Evolutionary conservation across 139 green algal species (phyloP).

Genomic region (Pleodorina starrii): DNA sequence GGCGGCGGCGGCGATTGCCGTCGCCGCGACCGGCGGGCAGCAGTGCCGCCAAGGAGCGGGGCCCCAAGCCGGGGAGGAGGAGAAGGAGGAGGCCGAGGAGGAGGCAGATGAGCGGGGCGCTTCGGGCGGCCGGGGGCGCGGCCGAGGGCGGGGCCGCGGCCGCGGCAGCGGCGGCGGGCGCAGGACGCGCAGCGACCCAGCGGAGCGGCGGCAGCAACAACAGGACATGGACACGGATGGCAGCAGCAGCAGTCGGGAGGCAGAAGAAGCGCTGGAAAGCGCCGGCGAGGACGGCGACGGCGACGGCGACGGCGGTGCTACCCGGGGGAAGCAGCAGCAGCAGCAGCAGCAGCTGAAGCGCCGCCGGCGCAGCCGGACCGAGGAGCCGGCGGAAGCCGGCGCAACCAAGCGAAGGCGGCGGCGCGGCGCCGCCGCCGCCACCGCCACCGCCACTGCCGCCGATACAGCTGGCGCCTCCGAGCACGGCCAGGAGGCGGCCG

Average conservation of each 20-base stretch:
- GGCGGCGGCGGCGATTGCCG: slow-evolving; percentile 7
- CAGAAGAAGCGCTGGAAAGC: not conserved
- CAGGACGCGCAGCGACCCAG: not conserved
- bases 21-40: no score
- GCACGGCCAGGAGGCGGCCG: not conserved
- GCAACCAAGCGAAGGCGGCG: not conserved
- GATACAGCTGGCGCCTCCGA: not conserved
- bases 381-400: not conserved
- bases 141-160: no score
- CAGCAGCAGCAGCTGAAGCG: not conserved
- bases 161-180: not conserved
- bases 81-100: not conserved
- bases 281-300: not conserved
- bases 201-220: not conserved
- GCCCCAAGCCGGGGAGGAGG: not conserved
- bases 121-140: no score
- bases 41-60: no score
- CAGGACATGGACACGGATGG: not conserved
- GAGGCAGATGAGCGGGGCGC: not conserved
- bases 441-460: not conserved
- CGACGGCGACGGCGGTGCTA: not conserved
- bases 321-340: not conserved
- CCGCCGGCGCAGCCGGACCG: not conserved
- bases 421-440: not conserved
- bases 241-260: no score